Evolutionary conservation across 768 basidiomycete genomes (phyloP), one percentile per base, ranked within the genome.

Genomic region (Mycena maculata): DNA sequence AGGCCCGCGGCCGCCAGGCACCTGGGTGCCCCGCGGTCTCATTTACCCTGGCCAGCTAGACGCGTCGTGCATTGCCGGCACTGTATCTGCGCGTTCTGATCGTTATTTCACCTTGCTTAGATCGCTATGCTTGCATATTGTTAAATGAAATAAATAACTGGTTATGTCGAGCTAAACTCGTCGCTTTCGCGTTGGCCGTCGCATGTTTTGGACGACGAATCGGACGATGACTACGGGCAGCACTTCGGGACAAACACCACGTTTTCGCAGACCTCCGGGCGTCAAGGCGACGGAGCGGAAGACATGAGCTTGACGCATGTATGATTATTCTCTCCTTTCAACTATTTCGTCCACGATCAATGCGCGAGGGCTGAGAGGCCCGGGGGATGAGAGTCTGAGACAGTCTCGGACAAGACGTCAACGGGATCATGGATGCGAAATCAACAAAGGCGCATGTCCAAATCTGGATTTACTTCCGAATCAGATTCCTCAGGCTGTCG

Each of bases 21-120:
- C 58, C 58, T 38, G 61, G 61, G 61, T 54, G 41, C 38, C 31
- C 33, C 45, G 18, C 42, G 50, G 64, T 57, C 57, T 65, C 63
- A 25, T 44, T 41, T 38, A 6, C 13, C 33, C 33, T 36, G 22
- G 44, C 61, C 65, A 66, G 69, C 69, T 70, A 70, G 69, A 55
- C 61, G 69, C 65, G 65, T 60, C 55, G 60, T 70, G 69, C 57
- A 70, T 45, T 67, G 69, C 69, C 23, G 65, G 69, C 69, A 61
- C 44, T 67, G 61, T 65, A 63, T 49, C 45, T 22, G 6, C 57
- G 69, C 65, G 69, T 70, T 70, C 69, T 70, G 69, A 70, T 63
- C 56, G 41, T 42, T 62, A 56, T 16, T 22, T 42, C 63, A 3
- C 38, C 63, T 7, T 11, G 25, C 30, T 15, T 39, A 33, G 30